Percentiles rank a stretch among this genome's conserved stretches.
phyloP scores from a whole-genome alignment of 148 eudicot species.

The Camellia granthamiana region DNA sequence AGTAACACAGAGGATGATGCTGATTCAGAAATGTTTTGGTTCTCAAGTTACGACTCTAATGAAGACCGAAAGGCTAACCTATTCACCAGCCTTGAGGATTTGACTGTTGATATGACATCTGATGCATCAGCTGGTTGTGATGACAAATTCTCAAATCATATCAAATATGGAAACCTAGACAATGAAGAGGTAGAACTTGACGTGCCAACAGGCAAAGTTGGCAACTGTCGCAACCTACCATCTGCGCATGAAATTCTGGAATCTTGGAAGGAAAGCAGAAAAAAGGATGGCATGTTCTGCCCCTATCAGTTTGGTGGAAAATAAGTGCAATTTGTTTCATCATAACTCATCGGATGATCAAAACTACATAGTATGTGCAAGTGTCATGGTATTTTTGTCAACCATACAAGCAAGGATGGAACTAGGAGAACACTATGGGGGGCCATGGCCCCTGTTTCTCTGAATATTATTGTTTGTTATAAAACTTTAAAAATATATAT shows the following conservation, averaged over 20 bases:
- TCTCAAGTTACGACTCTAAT: constrained; percentile 13
- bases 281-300: constrained; percentile 26
- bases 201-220: constrained; percentile 15
- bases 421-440: too few relatives aligned
- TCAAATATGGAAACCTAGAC: constrained; percentile 20
- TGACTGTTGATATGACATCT: constrained; percentile 18
- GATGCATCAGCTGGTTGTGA: constrained; percentile 23
- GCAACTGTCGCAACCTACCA: constrained; percentile 30
- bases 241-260: constrained; percentile 68
- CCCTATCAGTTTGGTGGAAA: constrained; percentile 15
- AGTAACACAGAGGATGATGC: constrained; percentile 7
- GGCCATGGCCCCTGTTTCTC: too few relatives aligned
- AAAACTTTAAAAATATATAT: too few relatives aligned
- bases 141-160: constrained; percentile 14
- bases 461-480: too few relatives aligned
- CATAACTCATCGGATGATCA: background rate
- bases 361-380: background rate
- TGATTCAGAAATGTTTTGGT: constrained; percentile 13
- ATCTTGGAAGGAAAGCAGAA: constrained; percentile 60
- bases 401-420: too few relatives aligned
- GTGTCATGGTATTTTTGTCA: background rate
- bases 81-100: constrained; percentile 16
- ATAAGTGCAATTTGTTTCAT: background rate
- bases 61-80: constrained; percentile 14
- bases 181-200: constrained; percentile 24